phyloP scores from a whole-genome alignment of 176 grass and related monocot species.

The Carex myosuroides region DNA sequence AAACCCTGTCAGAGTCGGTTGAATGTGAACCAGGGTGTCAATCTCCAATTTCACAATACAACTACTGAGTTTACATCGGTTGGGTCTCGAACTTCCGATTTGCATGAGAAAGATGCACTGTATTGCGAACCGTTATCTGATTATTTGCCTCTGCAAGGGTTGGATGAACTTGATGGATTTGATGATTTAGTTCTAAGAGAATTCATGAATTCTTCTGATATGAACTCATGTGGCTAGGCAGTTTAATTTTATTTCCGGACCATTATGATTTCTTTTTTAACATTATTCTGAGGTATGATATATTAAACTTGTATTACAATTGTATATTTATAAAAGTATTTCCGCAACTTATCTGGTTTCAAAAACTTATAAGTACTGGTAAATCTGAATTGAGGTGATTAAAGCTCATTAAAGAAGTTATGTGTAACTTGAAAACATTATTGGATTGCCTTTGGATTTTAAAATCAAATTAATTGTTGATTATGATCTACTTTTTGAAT shows the following conservation, averaged over 20 bases:
- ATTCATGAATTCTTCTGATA: conserved; percentile 1
- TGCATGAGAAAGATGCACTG: neutral
- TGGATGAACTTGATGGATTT: conserved; percentile 9
- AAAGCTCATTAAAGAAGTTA: neutral
- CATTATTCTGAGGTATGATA: neutral
- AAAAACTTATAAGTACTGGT: neutral
- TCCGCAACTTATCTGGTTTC: neutral
- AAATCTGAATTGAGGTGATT: neutral
- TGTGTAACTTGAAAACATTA: too few relatives aligned
- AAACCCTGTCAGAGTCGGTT: neutral
- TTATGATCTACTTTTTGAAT: too few relatives aligned
- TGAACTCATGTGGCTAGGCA: neutral
- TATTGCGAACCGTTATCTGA: neutral
- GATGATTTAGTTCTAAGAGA: conserved; percentile 6
- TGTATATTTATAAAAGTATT: neutral
- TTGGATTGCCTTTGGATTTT: too few relatives aligned
- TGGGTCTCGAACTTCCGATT: neutral
- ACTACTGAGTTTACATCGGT: neutral
- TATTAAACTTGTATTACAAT: neutral
- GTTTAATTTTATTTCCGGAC: neutral
- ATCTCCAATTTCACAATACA: neutral
- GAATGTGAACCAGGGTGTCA: neutral
- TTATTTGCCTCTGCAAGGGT: neutral
- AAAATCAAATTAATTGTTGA: too few relatives aligned
- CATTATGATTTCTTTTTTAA: neutral